phyloP scores from a whole-genome alignment of 2,329 filamentous ascomycete genomes.

The Penicillium sp. region DNA sequence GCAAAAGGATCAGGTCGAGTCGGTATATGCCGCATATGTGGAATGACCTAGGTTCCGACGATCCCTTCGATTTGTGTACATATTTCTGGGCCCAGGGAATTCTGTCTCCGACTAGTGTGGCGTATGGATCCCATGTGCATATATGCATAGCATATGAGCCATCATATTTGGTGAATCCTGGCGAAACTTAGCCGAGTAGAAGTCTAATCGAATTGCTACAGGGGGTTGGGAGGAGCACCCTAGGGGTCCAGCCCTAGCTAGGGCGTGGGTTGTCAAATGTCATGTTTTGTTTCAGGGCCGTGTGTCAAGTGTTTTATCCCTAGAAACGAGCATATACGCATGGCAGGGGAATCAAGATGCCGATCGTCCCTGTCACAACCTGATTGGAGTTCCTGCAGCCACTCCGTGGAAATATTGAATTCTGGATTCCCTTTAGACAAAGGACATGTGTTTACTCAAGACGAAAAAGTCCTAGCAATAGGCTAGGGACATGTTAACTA shows the following conservation, averaged over 20 bases:
- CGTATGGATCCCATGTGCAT: background rate
- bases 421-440: no score
- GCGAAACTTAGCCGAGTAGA: slow-evolving; percentile 1
- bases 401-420: background rate
- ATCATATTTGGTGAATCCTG: slow-evolving; percentile 15
- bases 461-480: no score
- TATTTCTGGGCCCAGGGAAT: slow-evolving; percentile 13
- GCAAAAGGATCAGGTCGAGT: background rate
- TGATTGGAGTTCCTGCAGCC: background rate
- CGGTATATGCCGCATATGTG: slow-evolving; percentile 7
- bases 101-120: slow-evolving; percentile 10
- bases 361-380: slow-evolving; percentile 2
- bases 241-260: background rate
- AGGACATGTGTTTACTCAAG: no score
- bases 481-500: no score
- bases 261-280: slow-evolving; percentile 13
- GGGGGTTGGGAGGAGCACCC: background rate
- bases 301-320: slow-evolving; percentile 2
- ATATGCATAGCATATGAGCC: slow-evolving; percentile 22
- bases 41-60: slow-evolving; percentile 10
- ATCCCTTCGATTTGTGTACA: slow-evolving; percentile 9
- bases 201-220: background rate
- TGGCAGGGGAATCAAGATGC: background rate
- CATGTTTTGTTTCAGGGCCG: slow-evolving; percentile 1
- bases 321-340: slow-evolving; percentile 1